phyloP scores from a whole-genome alignment of 1,284 basidiomycete species.

The Wallemia hederae region DNA sequence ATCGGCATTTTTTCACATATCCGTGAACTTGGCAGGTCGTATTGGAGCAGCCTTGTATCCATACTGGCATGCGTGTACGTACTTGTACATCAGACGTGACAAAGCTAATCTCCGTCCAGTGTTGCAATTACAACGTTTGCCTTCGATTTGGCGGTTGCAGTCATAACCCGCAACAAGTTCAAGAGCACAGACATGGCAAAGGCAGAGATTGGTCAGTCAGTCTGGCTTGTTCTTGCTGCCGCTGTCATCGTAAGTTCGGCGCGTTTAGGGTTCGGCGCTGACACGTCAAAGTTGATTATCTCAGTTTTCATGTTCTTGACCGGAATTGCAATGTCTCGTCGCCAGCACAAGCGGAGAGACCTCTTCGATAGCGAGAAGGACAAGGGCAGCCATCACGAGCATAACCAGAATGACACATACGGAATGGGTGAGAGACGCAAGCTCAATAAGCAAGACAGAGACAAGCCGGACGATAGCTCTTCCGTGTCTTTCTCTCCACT shows the following conservation, averaged over 20 bases:
- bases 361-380: background rate
- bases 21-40: background rate
- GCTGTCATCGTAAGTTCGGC: background rate
- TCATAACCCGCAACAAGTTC: background rate
- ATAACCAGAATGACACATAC: background rate
- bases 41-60: background rate
- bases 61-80: background rate
- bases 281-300: background rate
- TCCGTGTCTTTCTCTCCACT: background rate
- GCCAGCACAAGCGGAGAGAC: background rate
- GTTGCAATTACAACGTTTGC: background rate
- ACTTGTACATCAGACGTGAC: background rate
- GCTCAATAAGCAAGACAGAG: background rate
- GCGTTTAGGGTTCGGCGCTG: background rate
- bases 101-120: background rate
- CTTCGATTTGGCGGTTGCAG: background rate
- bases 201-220: background rate
- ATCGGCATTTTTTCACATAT: background rate
- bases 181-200: background rate
- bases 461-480: background rate
- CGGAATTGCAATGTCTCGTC: background rate
- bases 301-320: background rate
- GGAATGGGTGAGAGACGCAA: background rate
- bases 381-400: background rate
- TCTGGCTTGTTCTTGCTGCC: background rate